Percentiles rank a stretch among this genome's conserved stretches.
These are phyloP conservation scores for Psilocybe mexicana DNA, from an alignment of 1,284 basidiomycete genomes.

Conservation along the genomic window DNA sequence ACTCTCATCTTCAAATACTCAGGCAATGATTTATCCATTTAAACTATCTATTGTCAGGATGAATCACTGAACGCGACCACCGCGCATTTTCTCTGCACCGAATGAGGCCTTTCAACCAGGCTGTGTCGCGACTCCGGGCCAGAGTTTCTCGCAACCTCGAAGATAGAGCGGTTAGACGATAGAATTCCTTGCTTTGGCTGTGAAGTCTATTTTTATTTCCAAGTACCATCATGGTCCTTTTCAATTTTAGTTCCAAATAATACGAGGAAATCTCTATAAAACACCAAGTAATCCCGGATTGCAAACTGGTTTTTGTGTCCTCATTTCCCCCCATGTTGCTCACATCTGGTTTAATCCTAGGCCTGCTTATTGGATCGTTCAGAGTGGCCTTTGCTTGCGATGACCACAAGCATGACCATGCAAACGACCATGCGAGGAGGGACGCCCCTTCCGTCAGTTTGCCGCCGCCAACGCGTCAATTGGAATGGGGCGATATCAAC, in stretches of 20 bases:
- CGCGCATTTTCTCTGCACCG: too few species aligned
- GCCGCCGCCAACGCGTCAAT: slow-evolving; percentile 55
- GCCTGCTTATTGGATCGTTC: slow-evolving; percentile 15
- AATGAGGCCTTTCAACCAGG: too few species aligned
- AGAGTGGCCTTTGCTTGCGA: slow-evolving; percentile 28
- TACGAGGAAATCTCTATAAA: background rate
- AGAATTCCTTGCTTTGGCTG: background rate
- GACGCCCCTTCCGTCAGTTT: slow-evolving; percentile 44
- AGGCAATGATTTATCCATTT: too few species aligned
- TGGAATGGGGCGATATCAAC: slow-evolving; percentile 80
- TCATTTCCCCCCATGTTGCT: slow-evolving; percentile 4
- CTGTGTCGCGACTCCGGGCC: background rate
- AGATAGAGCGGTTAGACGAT: background rate
- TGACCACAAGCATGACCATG: slow-evolving; percentile 35
- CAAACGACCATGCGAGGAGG: slow-evolving; percentile 38
- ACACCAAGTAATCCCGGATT: background rate
- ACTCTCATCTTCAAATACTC: too few species aligned
- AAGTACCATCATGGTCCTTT: background rate
- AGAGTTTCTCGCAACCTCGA: background rate
- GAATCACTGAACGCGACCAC: too few species aligned
- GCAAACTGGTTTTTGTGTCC: background rate
- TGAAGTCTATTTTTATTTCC: background rate
- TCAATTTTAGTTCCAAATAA: background rate
- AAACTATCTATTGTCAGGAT: too few species aligned
- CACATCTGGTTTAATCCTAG: slow-evolving; percentile 11